Base-by-base conservation (phyloP, 768 basidiomycete genomes). In the Trametes elegans region DNA sequence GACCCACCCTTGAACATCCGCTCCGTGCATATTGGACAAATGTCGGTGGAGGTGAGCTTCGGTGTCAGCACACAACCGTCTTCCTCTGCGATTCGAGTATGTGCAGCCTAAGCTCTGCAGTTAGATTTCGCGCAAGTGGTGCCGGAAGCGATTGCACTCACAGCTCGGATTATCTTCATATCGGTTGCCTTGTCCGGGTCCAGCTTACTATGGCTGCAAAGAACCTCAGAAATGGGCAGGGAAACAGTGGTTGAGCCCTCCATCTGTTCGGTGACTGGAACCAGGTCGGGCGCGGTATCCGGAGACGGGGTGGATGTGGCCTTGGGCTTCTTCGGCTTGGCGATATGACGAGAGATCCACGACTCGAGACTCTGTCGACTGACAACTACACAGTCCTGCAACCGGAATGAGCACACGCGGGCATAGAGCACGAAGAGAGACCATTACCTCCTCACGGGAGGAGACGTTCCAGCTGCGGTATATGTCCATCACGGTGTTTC, bases 121-220 rank as follows among this genome's bases (percentile, higher is more conserved):
- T 48, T 11, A 23, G 23, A 45, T 13, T 39, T 39, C 26, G 36
- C 13, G n/a, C 19, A 11, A 28, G n/a, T 26, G 8, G 36, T 2
- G 28, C 32, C 29, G 29, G 38, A 16, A 46, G 16, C 6, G 16
- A 23, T 9, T 8, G 43, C 13, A 60, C 74, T 41, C 45, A 88
- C 88, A 64, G 72, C 67, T 23, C 72, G 77, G 36, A 94, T 77
- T 44, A 84, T 78, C 64, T 91, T 93, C 82, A 93, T 86, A 58
- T 79, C 71, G 39, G 64, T 61, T 3, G 79, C 77, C 65, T 81
- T 84, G 21, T 61, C 62, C 10, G 89, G 89, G 68, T 90, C 78
- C 32, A 91, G 73, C 19, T 61, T 67, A 4, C 77, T 78, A 66
- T 94, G 91, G 18, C 60, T 60, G 58, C 91, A 94, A 7, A 81